Evolutionary conservation across 1,139 yeast species (phyloP).

Genomic region (Saccharomyces pastorianus): DNA sequence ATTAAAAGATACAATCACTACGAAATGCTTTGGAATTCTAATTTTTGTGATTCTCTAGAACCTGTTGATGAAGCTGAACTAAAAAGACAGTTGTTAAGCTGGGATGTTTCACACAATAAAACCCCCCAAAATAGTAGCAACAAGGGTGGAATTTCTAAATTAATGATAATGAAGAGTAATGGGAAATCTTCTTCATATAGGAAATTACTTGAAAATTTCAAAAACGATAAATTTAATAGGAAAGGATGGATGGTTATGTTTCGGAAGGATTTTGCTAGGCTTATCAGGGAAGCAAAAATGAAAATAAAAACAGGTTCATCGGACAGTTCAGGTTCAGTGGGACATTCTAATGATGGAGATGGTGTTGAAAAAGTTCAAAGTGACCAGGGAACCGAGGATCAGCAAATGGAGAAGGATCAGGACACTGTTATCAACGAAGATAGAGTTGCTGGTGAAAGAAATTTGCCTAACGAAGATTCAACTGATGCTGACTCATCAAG

Average conservation of each 20-base stretch:
- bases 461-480: slow-evolving; percentile 1
- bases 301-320: slow-evolving; percentile 10
- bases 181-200: slow-evolving; percentile 16
- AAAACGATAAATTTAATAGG: slow-evolving; percentile 35
- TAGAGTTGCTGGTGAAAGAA: background rate
- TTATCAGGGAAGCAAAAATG: slow-evolving; percentile 45
- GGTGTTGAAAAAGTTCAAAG: background rate
- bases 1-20: slow-evolving; percentile 73
- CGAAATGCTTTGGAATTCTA: slow-evolving; percentile 73
- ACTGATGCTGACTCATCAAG: slow-evolving; percentile 7
- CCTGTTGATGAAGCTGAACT: slow-evolving; percentile 55
- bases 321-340: background rate
- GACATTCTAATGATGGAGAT: slow-evolving; percentile 1
- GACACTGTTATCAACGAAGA: background rate
- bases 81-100: slow-evolving; percentile 48
- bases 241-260: slow-evolving; percentile 46
- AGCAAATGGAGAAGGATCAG: background rate
- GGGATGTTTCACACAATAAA: slow-evolving; percentile 48
- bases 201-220: slow-evolving; percentile 21
- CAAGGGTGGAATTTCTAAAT: slow-evolving; percentile 14
- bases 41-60: slow-evolving; percentile 56
- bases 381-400: background rate
- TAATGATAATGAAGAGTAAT: slow-evolving; percentile 18
- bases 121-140: slow-evolving; percentile 11
- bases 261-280: slow-evolving; percentile 42